Conservation (phyloP, 2,329 filamentous ascomycete genomes). For the Aspergillus felis region DNA sequence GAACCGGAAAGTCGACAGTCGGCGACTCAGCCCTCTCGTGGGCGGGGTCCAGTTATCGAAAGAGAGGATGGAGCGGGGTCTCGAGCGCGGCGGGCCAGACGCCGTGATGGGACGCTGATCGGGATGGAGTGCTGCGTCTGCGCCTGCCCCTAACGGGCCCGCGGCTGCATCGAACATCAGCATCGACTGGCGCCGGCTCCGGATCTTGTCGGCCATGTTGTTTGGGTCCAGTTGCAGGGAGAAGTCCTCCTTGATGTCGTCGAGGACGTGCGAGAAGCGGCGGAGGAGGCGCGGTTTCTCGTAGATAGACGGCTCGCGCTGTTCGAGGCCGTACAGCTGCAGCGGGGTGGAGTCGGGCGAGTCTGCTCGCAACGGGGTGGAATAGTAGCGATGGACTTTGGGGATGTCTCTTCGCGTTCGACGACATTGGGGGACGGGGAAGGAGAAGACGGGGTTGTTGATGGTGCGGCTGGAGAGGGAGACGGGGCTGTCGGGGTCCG, state of each 20-base stretch:
- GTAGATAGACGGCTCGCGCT: constrained; percentile 30
- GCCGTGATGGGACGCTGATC: constrained; percentile 2
- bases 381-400: constrained; percentile 32
- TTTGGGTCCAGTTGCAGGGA: constrained; percentile 21
- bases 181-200: constrained; percentile 23
- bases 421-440: constrained; percentile 17
- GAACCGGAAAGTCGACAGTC: constrained; percentile 25
- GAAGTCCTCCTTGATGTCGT: constrained; percentile 34
- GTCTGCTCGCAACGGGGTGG: constrained; percentile 28
- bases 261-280: constrained; percentile 34
- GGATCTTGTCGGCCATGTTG: constrained; percentile 22
- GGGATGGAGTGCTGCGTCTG: background rate
- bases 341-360: constrained; percentile 28
- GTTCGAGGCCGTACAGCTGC: constrained; percentile 31
- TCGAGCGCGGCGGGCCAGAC: constrained; percentile 15
- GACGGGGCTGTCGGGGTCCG: constrained; percentile 22
- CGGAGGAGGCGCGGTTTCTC: constrained; percentile 26
- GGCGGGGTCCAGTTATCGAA: constrained; percentile 17
- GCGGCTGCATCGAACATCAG: constrained; percentile 13
- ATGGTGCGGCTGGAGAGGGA: constrained; percentile 12
- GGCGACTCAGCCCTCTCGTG: constrained; percentile 20
- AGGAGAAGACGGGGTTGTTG: constrained; percentile 23
- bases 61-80: constrained; percentile 26
- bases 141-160: constrained; percentile 3
- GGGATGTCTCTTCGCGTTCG: constrained; percentile 13